Evolutionary conservation across 2,329 filamentous ascomycete species (phyloP), one percentile per base, ranked within the genome.

Genomic region (Grosmannia huntii): DNA sequence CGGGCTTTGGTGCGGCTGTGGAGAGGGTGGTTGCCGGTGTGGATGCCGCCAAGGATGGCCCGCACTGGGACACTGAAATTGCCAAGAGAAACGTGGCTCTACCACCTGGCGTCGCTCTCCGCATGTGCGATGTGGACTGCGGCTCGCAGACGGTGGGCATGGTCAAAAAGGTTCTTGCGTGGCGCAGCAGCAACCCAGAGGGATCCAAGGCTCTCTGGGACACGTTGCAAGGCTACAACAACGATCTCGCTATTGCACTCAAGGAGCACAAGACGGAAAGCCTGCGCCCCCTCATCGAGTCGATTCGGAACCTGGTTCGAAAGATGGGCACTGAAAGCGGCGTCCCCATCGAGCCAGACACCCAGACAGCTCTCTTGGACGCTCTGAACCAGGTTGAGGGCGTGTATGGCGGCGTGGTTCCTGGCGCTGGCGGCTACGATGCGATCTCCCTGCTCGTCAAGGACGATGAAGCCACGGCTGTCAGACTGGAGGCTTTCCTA

Each of bases 111-210:
- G 74, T 95, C 64, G 81, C 86, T 27, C 76, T 97, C 64, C 82
- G 95, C 60, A 94, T 99, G 86, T 96, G 90, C 68, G 94, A 99
- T 68, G 94, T 99, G 7, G 89, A 95, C 69, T 96, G 91, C 68
- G 94, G 94, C 36, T 92, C 86, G 54, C 83, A 95, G 74, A 97
- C 92, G 9, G 91, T 95, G 0, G 82, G 90, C 16, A 97, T 99
- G 94, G 94, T 96, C 44, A 95, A 92, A 74, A 82, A 89, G 68
- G 89, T 99, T 16, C 77, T 97, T 3, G 80, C 81, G 36, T 99
- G 94, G 94, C 78, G 87, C 56, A 80, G 81, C 55, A 72, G 79
- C 53, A 82, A 89, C 23, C 73, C 77, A 0, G 77, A 78, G 3
- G 80, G 78, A n/a, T 85, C 90, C 1, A 81, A 82, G 61, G 66